Conservation (phyloP, 2,329 filamentous ascomycete species). For the Bisporella sp. region DNA sequence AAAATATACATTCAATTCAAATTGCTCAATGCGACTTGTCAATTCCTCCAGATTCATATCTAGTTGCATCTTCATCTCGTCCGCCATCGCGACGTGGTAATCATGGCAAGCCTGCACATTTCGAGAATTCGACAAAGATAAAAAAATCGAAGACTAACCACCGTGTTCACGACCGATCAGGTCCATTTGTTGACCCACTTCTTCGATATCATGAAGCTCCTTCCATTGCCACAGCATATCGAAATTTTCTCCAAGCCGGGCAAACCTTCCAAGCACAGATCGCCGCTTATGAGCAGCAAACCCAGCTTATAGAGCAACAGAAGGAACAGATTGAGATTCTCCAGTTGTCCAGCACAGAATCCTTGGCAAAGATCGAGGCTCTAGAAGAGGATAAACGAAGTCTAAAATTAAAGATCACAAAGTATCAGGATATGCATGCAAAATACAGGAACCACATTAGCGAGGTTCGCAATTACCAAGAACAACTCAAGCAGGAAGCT, state of each 20-base stretch:
- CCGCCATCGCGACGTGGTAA: background rate
- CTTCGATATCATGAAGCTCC: too few species aligned
- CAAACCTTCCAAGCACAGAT: background rate
- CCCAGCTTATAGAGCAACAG: slow-evolving; percentile 5
- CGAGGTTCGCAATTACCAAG: slow-evolving; percentile 23
- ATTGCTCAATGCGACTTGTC: too few species aligned
- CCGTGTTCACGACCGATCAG: too few species aligned
- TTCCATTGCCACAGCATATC: background rate
- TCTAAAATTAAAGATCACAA: slow-evolving; percentile 19
- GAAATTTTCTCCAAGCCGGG: background rate
- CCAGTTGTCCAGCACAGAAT: background rate
- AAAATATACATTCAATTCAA: too few species aligned
- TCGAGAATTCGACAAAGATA: background rate
- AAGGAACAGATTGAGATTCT: slow-evolving; percentile 9
- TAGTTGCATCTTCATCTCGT: too few species aligned
- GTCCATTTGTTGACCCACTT: too few species aligned
- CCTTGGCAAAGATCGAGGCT: slow-evolving; percentile 4
- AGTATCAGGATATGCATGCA: slow-evolving; percentile 16
- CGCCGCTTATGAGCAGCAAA: slow-evolving; percentile 4
- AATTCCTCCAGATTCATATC: too few species aligned
- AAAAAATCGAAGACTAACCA: background rate
- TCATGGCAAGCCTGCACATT: background rate
- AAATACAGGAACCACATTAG: slow-evolving; percentile 28
- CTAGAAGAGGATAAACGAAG: slow-evolving; percentile 11
- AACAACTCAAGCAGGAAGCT: slow-evolving; percentile 13